A percentile compares a stretch with the other conserved stretches of the same genome.
phyloP scores from a whole-genome alignment of 371 early-diverging fungal species.

The Mucor circinelloides region DNA sequence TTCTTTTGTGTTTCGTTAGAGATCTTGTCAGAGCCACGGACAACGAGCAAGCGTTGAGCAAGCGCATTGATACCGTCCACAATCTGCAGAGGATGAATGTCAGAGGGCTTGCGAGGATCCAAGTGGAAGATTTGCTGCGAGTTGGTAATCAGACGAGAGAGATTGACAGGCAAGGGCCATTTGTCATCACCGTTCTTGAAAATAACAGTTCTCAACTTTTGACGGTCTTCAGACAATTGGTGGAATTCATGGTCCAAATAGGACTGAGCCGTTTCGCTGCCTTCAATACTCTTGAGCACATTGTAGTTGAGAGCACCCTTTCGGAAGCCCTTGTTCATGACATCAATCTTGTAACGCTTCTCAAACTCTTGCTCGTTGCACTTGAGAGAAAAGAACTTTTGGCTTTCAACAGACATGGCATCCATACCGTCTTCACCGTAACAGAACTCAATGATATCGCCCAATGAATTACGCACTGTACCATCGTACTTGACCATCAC shows the following conservation, averaged over 20 bases:
- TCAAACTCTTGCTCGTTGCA: conserved; percentile 75
- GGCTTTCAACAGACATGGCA: conserved; percentile 90
- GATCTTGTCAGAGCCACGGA: conserved; percentile 87
- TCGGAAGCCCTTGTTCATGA: conserved; percentile 68
- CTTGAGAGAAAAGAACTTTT: conserved; percentile 73
- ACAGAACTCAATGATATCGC: conserved; percentile 93
- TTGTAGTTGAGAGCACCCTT: conserved; percentile 68
- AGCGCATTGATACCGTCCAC: conserved; percentile 74
- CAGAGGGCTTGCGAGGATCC: conserved; percentile 78
- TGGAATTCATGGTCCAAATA: conserved; percentile 83
- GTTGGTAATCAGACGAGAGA: conserved; percentile 89
- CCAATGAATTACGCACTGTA: conserved; percentile 95
- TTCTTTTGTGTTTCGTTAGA: conserved; percentile 88
- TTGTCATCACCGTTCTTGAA: conserved; percentile 76
- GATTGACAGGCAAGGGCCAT: conserved; percentile 93
- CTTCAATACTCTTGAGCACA: conserved; percentile 68
- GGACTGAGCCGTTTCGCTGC: conserved; percentile 69
- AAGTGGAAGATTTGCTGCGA: conserved; percentile 90
- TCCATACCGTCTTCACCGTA: conserved; percentile 99
- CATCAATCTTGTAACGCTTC: conserved; percentile 79
- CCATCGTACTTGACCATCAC: conserved; percentile 98
- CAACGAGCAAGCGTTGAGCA: conserved; percentile 75
- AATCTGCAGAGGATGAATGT: conserved; percentile 87
- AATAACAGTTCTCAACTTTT: conserved; percentile 72
- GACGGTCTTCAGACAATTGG: conserved; percentile 77